Evolutionary conservation across 768 basidiomycete species (phyloP), one percentile per base, ranked within the genome.

Genomic region (Goffeauzyma gilvescens): DNA sequence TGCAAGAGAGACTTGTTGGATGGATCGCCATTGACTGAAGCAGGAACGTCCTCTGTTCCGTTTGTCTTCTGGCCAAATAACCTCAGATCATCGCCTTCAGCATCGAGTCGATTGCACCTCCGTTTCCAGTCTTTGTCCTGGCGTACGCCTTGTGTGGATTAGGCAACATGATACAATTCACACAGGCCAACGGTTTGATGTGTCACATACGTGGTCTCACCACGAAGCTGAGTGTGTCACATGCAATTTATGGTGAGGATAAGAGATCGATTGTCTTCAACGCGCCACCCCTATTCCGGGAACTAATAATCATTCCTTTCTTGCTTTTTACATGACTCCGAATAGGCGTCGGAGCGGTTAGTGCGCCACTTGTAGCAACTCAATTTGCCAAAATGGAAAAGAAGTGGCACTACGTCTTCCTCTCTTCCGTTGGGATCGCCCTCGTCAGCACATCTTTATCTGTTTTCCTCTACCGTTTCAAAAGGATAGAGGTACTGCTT

Each of bases 371-470:
- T 13, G 74, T 78, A 0, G 72, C 84, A 0, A 89, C 86, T 0
- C 79, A 84, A 45, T 87, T 89, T 50, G 68, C 80, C 0, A 72
- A 74, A 43, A 52, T 73, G 18, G 59, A 50, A 0, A n/a, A n/a
- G n/a, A 69, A 65, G 25, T 86, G 83, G 84, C 79, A 76, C 1
- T 78, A 79, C 58, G 79, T 85, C 57, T 87, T 75, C 54, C 68
- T 85, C 8, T 65, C 66, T 1, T 81, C 81, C 0, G 61, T 85
- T 0, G 77, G 74, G 1, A 50, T 87, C 15, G 74, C 79, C 0
- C 42, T 74, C 13, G 49, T 66, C 32, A 83, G 79, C 50, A 66
- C 70, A 0, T 28, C 70, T 9, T 39, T 75, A 3, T 60, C 86
- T 4, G 49, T 70, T 2, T 44, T 52, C 2, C 72, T 81, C 3